A percentile compares a stretch with the other conserved stretches of the same genome.
These are phyloP conservation scores for Termitomyces sp. DNA, from an alignment of 768 basidiomycete species.

Conservation along the genomic window DNA sequence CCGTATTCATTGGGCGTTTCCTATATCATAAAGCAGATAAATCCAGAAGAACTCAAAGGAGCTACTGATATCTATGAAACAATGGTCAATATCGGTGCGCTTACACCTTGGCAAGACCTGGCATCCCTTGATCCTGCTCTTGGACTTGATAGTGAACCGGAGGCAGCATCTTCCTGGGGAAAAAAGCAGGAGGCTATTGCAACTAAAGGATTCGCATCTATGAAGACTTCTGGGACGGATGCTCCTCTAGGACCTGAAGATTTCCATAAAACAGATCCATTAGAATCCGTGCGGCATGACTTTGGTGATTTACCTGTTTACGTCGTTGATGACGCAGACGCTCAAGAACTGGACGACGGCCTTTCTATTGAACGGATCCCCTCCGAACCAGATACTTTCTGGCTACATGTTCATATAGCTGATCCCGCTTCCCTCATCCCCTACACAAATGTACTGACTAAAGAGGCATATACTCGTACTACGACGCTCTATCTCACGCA, in stretches of 20 bases:
- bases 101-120: slow-evolving; percentile 79
- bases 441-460: slow-evolving; percentile 57
- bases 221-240: slow-evolving; percentile 14
- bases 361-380: slow-evolving; percentile 73
- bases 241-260: slow-evolving; percentile 54
- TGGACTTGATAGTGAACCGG: slow-evolving; percentile 27
- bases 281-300: slow-evolving; percentile 75
- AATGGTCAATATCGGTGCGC: slow-evolving; percentile 65
- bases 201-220: slow-evolving; percentile 17
- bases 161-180: slow-evolving; percentile 18
- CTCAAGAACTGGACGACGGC: slow-evolving; percentile 92
- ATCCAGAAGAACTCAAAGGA: slow-evolving; percentile 26
- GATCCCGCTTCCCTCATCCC: slow-evolving; percentile 83
- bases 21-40: slow-evolving; percentile 53
- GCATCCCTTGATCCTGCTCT: slow-evolving; percentile 33
- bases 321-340: slow-evolving; percentile 75
- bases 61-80: slow-evolving; percentile 37
- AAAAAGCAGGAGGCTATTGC: slow-evolving; percentile 22
- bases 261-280: slow-evolving; percentile 54
- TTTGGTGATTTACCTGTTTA: slow-evolving; percentile 79
- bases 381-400: slow-evolving; percentile 50
- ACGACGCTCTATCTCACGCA: slow-evolving; percentile 63
- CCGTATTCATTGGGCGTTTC: slow-evolving; percentile 51
- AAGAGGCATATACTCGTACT: slow-evolving; percentile 45
- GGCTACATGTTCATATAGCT: slow-evolving; percentile 91